Percentiles rank a stretch among this genome's conserved stretches.
Evolutionary conservation across 2,329 filamentous ascomycete genomes (phyloP).

Genomic region (Fusarium brachygibbosum): DNA sequence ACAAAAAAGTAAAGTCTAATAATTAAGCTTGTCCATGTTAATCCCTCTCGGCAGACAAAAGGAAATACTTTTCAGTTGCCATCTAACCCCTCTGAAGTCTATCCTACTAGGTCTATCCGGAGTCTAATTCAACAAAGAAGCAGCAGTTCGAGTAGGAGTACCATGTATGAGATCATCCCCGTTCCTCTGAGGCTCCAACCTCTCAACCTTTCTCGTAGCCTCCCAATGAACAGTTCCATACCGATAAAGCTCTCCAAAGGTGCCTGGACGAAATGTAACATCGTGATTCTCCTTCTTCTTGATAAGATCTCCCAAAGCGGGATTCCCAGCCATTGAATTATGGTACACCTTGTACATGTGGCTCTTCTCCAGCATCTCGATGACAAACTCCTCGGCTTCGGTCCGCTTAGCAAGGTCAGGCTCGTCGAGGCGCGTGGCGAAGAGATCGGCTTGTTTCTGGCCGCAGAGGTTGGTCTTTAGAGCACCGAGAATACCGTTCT

Average conservation of each 20-base stretch:
- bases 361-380: constrained; percentile 53
- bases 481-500: constrained; percentile 52
- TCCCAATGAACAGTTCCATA: constrained; percentile 55
- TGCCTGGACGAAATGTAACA: constrained; percentile 51
- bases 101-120: accelerated
- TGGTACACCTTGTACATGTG: constrained; percentile 57
- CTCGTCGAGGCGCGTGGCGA: constrained; percentile 52
- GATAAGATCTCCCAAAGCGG: constrained; percentile 53
- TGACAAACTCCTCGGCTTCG: constrained; percentile 51
- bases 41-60: too few species aligned
- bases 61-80: neutral
- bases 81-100: neutral
- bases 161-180: constrained; percentile 41
- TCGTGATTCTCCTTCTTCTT: constrained; percentile 48
- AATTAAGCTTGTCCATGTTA: too few species aligned
- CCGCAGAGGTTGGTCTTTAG: constrained; percentile 50
- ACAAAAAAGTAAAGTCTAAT: too few species aligned
- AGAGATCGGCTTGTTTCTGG: constrained; percentile 49
- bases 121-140: neutral
- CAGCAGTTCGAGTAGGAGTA: constrained; percentile 22
- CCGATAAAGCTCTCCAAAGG: constrained; percentile 53
- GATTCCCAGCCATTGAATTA: constrained; percentile 51
- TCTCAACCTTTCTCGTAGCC: constrained; percentile 46
- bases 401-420: constrained; percentile 45
- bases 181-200: constrained; percentile 39